Percentiles rank a stretch among this genome's conserved stretches.
phyloP scores from a whole-genome alignment of 202 grass and related monocot species.

The Carex arenaria region DNA sequence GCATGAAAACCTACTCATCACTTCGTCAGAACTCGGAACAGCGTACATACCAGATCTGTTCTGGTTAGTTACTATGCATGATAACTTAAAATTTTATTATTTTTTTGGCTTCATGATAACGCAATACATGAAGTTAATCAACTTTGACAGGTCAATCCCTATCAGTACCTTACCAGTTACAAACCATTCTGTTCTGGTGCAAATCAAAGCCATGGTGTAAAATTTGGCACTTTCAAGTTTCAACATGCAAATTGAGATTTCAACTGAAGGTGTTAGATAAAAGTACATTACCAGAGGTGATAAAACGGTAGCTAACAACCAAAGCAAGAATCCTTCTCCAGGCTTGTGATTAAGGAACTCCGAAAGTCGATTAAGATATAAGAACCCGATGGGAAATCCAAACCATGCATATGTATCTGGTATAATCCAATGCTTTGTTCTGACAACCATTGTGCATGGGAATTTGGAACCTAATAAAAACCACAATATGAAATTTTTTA shows the following conservation, averaged over 20 bases:
- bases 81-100: not conserved
- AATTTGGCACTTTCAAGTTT: not conserved
- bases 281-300: constrained; percentile 50
- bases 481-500: not conserved
- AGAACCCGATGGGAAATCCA: constrained; percentile 29
- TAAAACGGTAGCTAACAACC: constrained; percentile 40
- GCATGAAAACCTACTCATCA: not conserved
- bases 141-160: not conserved
- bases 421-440: constrained; percentile 51
- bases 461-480: constrained; percentile 19
- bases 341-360: constrained; percentile 65
- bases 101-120: not conserved
- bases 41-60: not conserved
- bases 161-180: not conserved
- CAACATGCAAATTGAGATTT: not conserved
- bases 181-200: not conserved
- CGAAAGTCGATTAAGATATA: constrained; percentile 65
- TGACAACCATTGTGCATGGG: constrained; percentile 63
- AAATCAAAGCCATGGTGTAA: not conserved
- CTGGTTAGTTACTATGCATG: not conserved
- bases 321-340: constrained; percentile 46
- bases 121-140: not conserved
- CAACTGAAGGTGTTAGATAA: not conserved
- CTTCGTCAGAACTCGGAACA: not conserved
- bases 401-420: constrained; percentile 33